A percentile compares a stretch with the other conserved stretches of the same genome.
Evolutionary conservation across 164 flowering plant species (phyloP).

Genomic region (Piper betle): DNA sequence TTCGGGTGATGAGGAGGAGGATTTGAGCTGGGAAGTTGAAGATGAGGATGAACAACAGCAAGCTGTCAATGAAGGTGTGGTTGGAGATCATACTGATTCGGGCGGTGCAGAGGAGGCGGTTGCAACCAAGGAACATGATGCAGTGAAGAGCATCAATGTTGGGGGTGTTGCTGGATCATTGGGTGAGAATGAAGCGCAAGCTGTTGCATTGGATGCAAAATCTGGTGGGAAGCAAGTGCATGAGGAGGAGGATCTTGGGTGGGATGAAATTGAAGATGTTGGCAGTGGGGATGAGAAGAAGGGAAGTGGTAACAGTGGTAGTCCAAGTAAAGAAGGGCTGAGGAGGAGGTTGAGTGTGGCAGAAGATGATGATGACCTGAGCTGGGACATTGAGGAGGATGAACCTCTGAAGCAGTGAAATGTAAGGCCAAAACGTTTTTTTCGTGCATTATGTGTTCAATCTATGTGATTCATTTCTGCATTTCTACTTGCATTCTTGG

Average conservation of each 20-base stretch:
- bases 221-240: slow-evolving; percentile 18
- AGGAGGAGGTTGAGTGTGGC: slow-evolving; percentile 48
- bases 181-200: background rate
- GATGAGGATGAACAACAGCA: slow-evolving; percentile 45
- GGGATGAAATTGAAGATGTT: slow-evolving; percentile 91
- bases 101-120: slow-evolving; percentile 1
- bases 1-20: slow-evolving; percentile 60
- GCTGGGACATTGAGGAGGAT: slow-evolving; percentile 89
- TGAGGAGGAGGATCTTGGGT: slow-evolving; percentile 72
- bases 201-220: slow-evolving; percentile 13
- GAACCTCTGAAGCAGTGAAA: slow-evolving; percentile 48
- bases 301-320: slow-evolving; percentile 13
- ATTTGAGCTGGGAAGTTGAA: slow-evolving; percentile 81
- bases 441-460: no score
- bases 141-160: slow-evolving; percentile 1
- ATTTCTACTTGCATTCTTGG: no score
- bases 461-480: no score
- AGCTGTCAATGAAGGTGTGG: background rate
- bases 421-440: no score
- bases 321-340: slow-evolving; percentile 35
- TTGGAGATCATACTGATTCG: background rate
- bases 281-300: slow-evolving; percentile 49
- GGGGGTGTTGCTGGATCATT: slow-evolving; percentile 7
- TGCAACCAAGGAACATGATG: slow-evolving; percentile 3
- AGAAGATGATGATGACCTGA: slow-evolving; percentile 73